Evolutionary conservation across 2,329 filamentous ascomycete species (phyloP), one percentile per base, ranked within the genome.

Genomic region (Botrytis aclada): DNA sequence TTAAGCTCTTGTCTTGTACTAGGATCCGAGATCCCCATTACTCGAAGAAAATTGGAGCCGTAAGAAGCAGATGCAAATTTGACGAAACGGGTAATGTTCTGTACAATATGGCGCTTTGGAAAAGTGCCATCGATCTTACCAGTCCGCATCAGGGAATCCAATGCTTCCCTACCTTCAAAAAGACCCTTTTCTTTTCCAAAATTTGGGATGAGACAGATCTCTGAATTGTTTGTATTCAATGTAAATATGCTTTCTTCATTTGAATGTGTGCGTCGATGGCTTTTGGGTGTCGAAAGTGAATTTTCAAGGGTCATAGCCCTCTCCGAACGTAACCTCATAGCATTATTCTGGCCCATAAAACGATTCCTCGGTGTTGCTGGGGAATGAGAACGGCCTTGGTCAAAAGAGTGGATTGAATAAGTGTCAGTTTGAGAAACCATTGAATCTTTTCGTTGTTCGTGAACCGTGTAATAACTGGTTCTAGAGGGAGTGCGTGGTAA

Each of bases 41-140:
- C 83, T 71, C 87, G 87, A 65, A 92, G 83, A 74, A 92, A 91
- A 63, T 86, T 85, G 0, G 88, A 88, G 0, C 90, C 89, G 72
- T 92, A 92, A 0, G 88, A 88, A 0, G 90, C 89, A 2, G 89
- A 91, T 1, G 89, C 89, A 77, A 90, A 92, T 4, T 88, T 85
- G 83, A 91, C 90, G 74, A 90, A 92, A 51, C 89, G 84, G 4
- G 86, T 87, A 37, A 91, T 88, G 77, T 90, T 92, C 45, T 85
- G 84, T 16, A 91, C 82, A 12, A 92, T 82, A 76, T 90, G 89
- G 45, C 85, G 85, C 7, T 83, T 81, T 0, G 90, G 90, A 69
- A 91, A 91, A 66, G 88, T 85, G 1, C 88, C 88, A 47, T 87
- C 84, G 1, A 90, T 84, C 64, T 83, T 84, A 0, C 89, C 89